phyloP scores from a whole-genome alignment of 2,329 filamentous ascomycete species.

The Nemania sp. region DNA sequence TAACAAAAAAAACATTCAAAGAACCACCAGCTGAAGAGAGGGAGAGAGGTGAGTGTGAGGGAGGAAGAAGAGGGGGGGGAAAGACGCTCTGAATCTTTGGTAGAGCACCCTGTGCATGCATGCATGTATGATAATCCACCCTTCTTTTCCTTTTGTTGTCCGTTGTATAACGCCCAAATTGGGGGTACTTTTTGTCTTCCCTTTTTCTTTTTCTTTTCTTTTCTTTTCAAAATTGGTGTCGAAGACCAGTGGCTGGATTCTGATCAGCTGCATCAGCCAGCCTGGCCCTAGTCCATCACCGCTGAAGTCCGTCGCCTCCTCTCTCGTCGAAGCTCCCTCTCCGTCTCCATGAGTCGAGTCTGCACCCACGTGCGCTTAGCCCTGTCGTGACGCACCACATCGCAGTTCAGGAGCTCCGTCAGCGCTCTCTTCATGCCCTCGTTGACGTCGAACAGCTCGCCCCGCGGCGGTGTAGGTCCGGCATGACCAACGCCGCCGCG shows the following conservation, averaged over 20 bases:
- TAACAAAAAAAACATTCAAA: no score
- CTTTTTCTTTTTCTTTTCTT: neutral
- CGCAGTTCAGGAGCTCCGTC: constrained; percentile 66
- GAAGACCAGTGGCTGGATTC: no score
- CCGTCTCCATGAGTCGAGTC: constrained; percentile 62
- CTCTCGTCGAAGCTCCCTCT: constrained; percentile 60
- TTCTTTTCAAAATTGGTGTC: neutral
- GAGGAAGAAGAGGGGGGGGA: neutral
- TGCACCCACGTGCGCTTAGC: constrained; percentile 63
- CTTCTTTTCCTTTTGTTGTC: neutral
- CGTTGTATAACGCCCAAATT: neutral
- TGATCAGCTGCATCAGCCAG: neutral
- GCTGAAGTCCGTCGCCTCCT: constrained; percentile 52
- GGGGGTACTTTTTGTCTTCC: neutral
- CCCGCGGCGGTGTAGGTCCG: constrained; percentile 48
- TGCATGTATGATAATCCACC: no score
- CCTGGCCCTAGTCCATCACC: constrained; percentile 31
- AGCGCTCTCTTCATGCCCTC: constrained; percentile 65
- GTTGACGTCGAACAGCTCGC: constrained; percentile 60
- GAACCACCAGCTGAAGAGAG: no score
- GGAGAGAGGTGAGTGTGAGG: no score
- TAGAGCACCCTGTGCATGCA: neutral
- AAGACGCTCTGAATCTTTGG: neutral
- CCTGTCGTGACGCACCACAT: constrained; percentile 55
- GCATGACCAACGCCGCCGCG: constrained; percentile 20